Evolutionary conservation across 1,139 yeast genomes (phyloP).

Genomic region (Yamadazyma taylorii): DNA sequence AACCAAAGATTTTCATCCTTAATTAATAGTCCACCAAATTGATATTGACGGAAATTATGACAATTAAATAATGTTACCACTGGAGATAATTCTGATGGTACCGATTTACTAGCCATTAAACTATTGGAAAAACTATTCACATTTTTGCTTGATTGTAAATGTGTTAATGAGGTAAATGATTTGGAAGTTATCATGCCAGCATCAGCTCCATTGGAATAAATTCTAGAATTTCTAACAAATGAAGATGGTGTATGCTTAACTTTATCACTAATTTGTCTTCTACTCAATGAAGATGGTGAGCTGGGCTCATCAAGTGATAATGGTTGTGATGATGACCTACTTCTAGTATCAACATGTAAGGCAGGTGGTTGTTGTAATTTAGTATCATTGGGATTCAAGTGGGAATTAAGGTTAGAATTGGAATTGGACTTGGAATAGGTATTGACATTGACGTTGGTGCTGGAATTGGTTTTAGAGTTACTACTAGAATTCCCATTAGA

Average conservation of each 20-base stretch:
- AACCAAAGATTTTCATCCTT: slow-evolving; percentile 31
- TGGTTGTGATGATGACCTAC: background rate
- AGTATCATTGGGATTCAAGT: background rate
- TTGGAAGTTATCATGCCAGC: slow-evolving; percentile 14
- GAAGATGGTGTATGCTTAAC: slow-evolving; percentile 39
- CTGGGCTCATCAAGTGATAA: slow-evolving; percentile 9
- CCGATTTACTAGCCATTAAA: slow-evolving; percentile 23
- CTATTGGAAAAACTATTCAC: slow-evolving; percentile 21
- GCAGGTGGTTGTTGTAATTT: background rate
- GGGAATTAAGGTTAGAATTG: background rate
- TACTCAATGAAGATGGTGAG: slow-evolving; percentile 13
- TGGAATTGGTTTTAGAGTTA: background rate
- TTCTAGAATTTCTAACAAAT: slow-evolving; percentile 38
- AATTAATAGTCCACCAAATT: slow-evolving; percentile 31
- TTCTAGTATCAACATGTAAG: background rate
- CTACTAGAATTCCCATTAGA: background rate
- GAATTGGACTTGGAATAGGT: slow-evolving; percentile 6
- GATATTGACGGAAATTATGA: slow-evolving; percentile 41
- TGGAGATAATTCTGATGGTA: slow-evolving; percentile 43
- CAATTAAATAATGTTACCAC: slow-evolving; percentile 44
- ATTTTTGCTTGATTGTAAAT: slow-evolving; percentile 10
- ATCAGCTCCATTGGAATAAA: slow-evolving; percentile 25
- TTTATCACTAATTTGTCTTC: slow-evolving; percentile 22
- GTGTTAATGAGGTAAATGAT: slow-evolving; percentile 16
- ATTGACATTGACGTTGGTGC: background rate